Evolutionary conservation across 352 stramenopile genomes (phyloP), one percentile per base, ranked within the genome.

Genomic region (Phytophthora macrochlamydospora): DNA sequence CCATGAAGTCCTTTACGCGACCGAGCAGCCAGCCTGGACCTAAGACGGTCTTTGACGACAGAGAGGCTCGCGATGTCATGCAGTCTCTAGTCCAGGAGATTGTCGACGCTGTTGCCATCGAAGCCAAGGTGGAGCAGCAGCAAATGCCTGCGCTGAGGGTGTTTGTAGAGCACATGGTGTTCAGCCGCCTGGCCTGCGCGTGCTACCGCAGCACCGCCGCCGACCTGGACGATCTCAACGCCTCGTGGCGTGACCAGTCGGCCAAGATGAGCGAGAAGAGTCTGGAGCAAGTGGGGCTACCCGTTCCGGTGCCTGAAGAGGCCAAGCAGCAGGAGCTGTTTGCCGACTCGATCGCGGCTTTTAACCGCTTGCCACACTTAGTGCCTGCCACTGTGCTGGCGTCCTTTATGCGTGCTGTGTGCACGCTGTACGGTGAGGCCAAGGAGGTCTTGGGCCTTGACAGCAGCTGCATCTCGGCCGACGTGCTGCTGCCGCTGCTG

Each of bases 141-240:
- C 61, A 74, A 2, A 62, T 69, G 0, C 54, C 57, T 0, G 62
- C 77, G 3, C 69, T 92, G 2, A 73, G 61, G 30, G 59, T 78
- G 45, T 85, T 92, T 32, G 73, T 92, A 45, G 83, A 93, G 67
- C 80, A 93, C 52, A 90, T 93, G 82, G 75, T 93, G 14, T 92
- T 88, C 56, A 81, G 67, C 28, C 85, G 87, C 11, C 71, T 95
- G 30, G 85, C 76, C 2, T 80, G 76, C 38, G 83, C 79, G 18
- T 92, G 81, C 69, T 92, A 91, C 66, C 71, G 76, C 12, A 65
- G 70, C 8, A 76, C 75, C 8, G 71, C 83, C 4, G 69, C 73
- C 1, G 83, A 91, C 35, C 67, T 95, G 12, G 80, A 91, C 45
- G 79, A 91, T n/a, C 68, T 90, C 7, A 92, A 93, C 65, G 62